Base-by-base conservation (phyloP, 805 yeast species). In the Pichia heedii region DNA sequence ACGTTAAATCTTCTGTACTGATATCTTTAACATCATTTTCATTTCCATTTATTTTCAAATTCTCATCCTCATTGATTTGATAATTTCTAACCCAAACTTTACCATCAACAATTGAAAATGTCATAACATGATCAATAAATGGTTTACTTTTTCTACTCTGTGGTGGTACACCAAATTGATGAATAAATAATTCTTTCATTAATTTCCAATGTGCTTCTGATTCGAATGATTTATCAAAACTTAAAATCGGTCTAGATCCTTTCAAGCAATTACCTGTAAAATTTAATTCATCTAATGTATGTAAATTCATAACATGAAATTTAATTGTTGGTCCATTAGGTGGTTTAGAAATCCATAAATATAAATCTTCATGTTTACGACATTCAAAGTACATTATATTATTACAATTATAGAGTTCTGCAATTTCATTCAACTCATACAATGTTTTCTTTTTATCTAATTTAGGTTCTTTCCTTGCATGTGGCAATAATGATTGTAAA, bases 321-420 rank as follows among this genome's bases (percentile, higher is more conserved):
- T 93, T 93, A 56, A 85, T 69, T 21, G 97, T 90, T 47, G 98
- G 98, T 1, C 98, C 98, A 62, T 93, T 90, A 36, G 98, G 98
- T 24, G 97, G 93, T 66, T 93, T 90, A 29, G 96, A 77, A 50
- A 93, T 63, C 96, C 97, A 93, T 63, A 93, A 65, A 63, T 93
- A 93, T 57, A 93, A 76, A 67, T 93, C 98, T 64, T 80, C 84
- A 66, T 90, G 97, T 66, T 93, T 93, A 69, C 97, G 81, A 43
- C 95, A 86, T 66, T 93, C 98, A 62, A 93, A 93, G 62, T 84
- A 93, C 61, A 88, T 70, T 53, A 93, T 77, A 61, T 93, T 93
- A 68, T 93, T 93, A 74, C 98, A 93, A 72, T 93, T 93, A 76
- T 90, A 88, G 50, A 93, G 71, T 59, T 93, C 98, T 3, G 97